Evolutionary conservation across 2,329 filamentous ascomycete species (phyloP).

Genomic region (Esteya vermicola): DNA sequence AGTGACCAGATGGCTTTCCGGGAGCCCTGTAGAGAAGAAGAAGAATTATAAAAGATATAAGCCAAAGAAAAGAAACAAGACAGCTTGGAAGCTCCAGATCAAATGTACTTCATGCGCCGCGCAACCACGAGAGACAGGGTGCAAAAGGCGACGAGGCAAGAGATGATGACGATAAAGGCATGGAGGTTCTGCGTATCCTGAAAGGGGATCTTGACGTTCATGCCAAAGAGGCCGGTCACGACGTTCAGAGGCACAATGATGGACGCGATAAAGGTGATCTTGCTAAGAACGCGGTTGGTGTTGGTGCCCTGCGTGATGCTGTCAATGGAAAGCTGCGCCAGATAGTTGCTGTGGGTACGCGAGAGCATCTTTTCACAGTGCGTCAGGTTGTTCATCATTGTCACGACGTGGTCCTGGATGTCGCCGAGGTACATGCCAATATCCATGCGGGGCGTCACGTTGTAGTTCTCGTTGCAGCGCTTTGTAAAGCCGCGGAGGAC

Average conservation of each 20-base stretch:
- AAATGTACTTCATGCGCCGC: constrained; percentile 31
- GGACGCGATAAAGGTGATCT: constrained; percentile 87
- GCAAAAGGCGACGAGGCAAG: constrained; percentile 38
- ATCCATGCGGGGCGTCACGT: constrained; percentile 87
- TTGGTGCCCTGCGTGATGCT: constrained; percentile 78
- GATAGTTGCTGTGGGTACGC: constrained; percentile 86
- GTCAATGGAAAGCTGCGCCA: constrained; percentile 86
- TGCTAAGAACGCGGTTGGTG: constrained; percentile 80
- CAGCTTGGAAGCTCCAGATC: too few relatives aligned
- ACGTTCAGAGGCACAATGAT: constrained; percentile 94
- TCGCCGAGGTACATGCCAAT: constrained; percentile 94
- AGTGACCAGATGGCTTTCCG: too few relatives aligned
- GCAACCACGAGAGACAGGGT: constrained; percentile 30
- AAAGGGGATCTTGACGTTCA: constrained; percentile 71
- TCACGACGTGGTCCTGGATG: constrained; percentile 98
- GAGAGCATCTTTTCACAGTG: constrained; percentile 98
- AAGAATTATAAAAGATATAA: neutral
- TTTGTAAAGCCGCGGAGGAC: constrained; percentile 96
- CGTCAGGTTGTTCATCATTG: constrained; percentile 91
- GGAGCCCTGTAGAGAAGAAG: too few relatives aligned
- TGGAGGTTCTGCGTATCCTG: constrained; percentile 33
- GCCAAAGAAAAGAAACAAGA: neutral
- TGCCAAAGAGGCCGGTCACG: constrained; percentile 74
- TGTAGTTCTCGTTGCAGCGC: constrained; percentile 95
- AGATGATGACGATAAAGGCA: constrained; percentile 37